Evolutionary conservation across 495 filamentous ascomycete genomes (phyloP), one percentile per base, ranked within the genome.

Genomic region (Aspergillus conjunctus): DNA sequence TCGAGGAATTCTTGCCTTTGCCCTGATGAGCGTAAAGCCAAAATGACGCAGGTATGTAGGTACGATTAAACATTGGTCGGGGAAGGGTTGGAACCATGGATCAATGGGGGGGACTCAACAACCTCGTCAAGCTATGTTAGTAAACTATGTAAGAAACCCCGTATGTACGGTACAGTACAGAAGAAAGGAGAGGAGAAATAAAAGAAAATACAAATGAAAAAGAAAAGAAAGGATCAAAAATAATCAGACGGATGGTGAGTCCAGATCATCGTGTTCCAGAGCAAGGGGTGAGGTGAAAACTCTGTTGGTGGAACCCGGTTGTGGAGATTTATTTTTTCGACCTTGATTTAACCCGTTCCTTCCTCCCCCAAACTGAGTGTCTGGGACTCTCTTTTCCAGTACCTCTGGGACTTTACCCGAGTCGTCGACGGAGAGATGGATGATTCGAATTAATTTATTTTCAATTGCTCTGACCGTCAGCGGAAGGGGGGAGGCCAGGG

Each of bases 231-330:
- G 31, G 30, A 15, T 26, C 26, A 59, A 48, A 56, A 46, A 18
- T 31, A 48, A 12, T 46, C 48, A 45, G 31, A 46, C 39, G 43
- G 48, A 30, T 10, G 32, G 54, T 56, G n/a, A n/a, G 30, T 54
- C 58, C 26, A 49, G 58, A 60, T 60, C 58, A 21, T 49, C 44
- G 20, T 48, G 49, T 61, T 57, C 48, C 22, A 45, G 55, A 59
- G 63, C 59, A 66, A 66, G 63, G 63, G 59, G 14, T n/a, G 18
- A 32, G 18, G 56, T 61, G 63, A 66, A 66, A 66, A 66, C 52
- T 66, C 63, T 66, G 63, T 17, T 60, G 51, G 63, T 62, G 63
- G 59, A 56, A 48, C 59, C 53, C 17, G 21, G 22, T 14, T 22
- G 56, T 53, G 62, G 51, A 51, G 50, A 43, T 20, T 51, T 31